A percentile compares a stretch with the other conserved stretches of the same genome.
Conservation (phyloP, 257 asterid genomes). For the Rauvolfia tetraphylla region DNA sequence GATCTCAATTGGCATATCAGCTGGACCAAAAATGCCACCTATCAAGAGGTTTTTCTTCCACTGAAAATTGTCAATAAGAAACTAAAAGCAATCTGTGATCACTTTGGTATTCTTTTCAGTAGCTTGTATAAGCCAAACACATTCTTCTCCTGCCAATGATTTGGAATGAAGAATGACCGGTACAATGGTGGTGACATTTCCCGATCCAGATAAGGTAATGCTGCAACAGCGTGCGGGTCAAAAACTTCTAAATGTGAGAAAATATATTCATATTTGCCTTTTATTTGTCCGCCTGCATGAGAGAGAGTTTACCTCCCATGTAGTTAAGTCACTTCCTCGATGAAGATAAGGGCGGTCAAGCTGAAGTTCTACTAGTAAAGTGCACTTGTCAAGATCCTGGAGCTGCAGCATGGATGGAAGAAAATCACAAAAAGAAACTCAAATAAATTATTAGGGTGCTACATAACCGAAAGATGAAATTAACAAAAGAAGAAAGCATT, state of each 20-base stretch:
- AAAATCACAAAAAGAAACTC: neutral
- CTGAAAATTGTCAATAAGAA: neutral
- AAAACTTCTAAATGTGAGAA: slow-evolving; percentile 14
- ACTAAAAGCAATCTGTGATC: slow-evolving; percentile 18
- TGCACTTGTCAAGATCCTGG: slow-evolving; percentile 66
- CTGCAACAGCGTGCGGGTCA: slow-evolving; percentile 67
- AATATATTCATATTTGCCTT: neutral
- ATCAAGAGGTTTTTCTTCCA: neutral
- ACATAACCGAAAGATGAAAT: neutral
- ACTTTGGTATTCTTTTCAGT: slow-evolving; percentile 61
- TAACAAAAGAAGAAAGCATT: neutral
- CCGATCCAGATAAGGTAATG: slow-evolving; percentile 79
- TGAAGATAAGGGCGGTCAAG: slow-evolving; percentile 72
- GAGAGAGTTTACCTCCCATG: slow-evolving; percentile 72
- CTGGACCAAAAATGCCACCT: neutral
- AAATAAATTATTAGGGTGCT: neutral
- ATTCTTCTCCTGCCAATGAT: slow-evolving; percentile 79
- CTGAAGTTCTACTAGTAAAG: slow-evolving; percentile 80
- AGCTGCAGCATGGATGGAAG: slow-evolving; percentile 44
- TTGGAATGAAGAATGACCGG: slow-evolving; percentile 86
- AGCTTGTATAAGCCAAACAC: slow-evolving; percentile 89
- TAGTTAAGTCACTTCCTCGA: slow-evolving; percentile 81
- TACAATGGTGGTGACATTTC: slow-evolving; percentile 85
- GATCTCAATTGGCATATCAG: too few relatives aligned
- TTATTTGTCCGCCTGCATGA: neutral